Evolutionary conservation across 2,329 filamentous ascomycete species (phyloP), one percentile per base, ranked within the genome.

Genomic region (Talaromyces sp.): DNA sequence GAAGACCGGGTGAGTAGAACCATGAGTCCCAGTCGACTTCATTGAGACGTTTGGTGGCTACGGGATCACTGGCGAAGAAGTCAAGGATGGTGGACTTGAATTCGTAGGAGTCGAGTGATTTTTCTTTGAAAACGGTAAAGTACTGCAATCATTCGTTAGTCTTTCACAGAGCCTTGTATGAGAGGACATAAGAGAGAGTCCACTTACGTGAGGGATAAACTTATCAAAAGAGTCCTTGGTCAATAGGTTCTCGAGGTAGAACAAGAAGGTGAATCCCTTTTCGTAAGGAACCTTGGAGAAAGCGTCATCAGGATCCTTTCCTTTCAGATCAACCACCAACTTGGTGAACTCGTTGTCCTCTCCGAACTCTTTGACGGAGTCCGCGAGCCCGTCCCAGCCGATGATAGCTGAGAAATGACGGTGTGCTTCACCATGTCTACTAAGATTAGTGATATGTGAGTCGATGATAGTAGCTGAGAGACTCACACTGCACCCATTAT

Each of bases 381-480:
- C 93, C 79, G 90, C 85, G 19, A 97, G 86, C 2, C 89, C 86
- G 75, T 96, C 95, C 94, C 94, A 98, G 66, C 95, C 95, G 69
- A 97, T 96, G 69, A 98, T 96, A 68, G 94, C 89, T 9, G 91
- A 96, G 78, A 99, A 98, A 79, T 97, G 91, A 68, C 95, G 91
- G 74, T 96, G 89, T 4, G 90, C 81, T 68, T 94, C 90, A 56
- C 93, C 93, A 71, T 97, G 93, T 52, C 96, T 79, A 17, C 39
- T n/a, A 63, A 47, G 19, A 17, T 58, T 43, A 59, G 56, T 4
- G 31, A 54, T 31, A 27, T 59, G 19, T 1, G 2, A n/a, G 10
- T 5, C 6, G 31, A 25, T 59, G 4, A 37, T 19, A 19, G 15
- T 39, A 2, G 15, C 9, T 22, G 13, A 25, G 22, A 43, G n/a